A percentile compares a stretch with the other conserved stretches of the same genome.
These are phyloP conservation scores for Hippophae gyantsensis DNA, from an alignment of 306 rosid species.

Conservation along the genomic window DNA sequence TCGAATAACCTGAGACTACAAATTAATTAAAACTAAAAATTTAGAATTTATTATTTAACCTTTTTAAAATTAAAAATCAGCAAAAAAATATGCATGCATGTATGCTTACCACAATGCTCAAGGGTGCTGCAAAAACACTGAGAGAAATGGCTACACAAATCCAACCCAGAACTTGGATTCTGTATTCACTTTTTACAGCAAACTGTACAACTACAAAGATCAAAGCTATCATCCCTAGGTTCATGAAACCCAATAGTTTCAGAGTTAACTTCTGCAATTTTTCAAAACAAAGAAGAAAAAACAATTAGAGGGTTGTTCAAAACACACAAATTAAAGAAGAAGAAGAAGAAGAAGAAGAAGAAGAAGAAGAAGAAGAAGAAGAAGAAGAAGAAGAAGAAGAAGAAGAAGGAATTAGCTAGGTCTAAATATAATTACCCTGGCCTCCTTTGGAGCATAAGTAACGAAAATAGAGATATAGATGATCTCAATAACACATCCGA, in stretches of 20 bases:
- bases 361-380: too few species aligned
- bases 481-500: constrained; percentile 53
- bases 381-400: too few species aligned
- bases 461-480: constrained; percentile 53
- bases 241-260: constrained; percentile 46
- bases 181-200: constrained; percentile 22
- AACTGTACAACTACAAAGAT: constrained; percentile 39
- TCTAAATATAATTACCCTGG: constrained; percentile 35
- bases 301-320: too few species aligned
- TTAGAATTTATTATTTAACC: not conserved
- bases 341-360: too few species aligned
- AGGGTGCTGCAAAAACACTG: constrained; percentile 73
- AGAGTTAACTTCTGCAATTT: constrained; percentile 41
- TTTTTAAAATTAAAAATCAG: not conserved
- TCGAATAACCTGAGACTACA: constrained; percentile 59
- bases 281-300: too few species aligned
- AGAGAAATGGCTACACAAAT: constrained; percentile 55
- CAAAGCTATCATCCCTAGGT: constrained; percentile 38
- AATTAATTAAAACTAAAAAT: too few species aligned
- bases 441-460: constrained; percentile 37
- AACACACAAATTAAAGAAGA: too few species aligned
- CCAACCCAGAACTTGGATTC: constrained; percentile 67
- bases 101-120: constrained; percentile 63
- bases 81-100: not conserved
- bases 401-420: not conserved